Percentiles rank a stretch among this genome's conserved stretches.
Evolutionary conservation across 108 stramenopile genomes (phyloP).

Genomic region (Pseudonitzschia multistriata): DNA sequence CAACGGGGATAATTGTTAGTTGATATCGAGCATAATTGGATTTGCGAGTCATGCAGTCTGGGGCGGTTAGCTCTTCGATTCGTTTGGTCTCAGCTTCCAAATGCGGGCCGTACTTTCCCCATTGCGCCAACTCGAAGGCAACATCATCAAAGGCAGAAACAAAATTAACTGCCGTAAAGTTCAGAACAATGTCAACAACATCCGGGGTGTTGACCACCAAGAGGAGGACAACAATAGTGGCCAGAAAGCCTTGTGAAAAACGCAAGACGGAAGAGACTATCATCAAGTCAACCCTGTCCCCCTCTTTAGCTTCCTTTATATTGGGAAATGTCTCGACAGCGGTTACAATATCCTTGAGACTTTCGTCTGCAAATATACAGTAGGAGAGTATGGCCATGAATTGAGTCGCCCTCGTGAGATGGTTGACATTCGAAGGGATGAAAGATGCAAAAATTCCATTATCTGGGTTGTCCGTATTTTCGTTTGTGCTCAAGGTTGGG

Average conservation of each 20-base stretch:
- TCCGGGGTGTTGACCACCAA: background rate
- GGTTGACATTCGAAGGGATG: background rate
- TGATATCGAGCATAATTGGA: background rate
- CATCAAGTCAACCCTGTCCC: background rate
- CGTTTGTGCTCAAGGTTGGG: background rate
- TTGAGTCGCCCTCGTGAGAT: background rate
- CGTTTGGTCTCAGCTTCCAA: background rate
- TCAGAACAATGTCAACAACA: slow-evolving; percentile 15
- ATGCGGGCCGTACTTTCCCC: background rate
- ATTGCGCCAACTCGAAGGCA: slow-evolving; percentile 11
- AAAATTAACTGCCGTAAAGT: slow-evolving; percentile 13
- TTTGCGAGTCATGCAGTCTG: background rate
- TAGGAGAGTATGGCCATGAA: background rate
- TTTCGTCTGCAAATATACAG: slow-evolving; percentile 11
- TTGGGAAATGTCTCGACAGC: slow-evolving; percentile 5
- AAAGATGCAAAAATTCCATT: background rate
- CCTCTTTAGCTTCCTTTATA: background rate
- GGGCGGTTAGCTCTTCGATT: background rate
- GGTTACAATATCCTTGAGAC: slow-evolving; percentile 1
- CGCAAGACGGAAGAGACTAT: background rate
- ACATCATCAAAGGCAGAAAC: slow-evolving; percentile 14
- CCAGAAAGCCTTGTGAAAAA: background rate
- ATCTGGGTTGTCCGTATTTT: slow-evolving; percentile 1
- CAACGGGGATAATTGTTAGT: background rate
- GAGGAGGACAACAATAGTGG: background rate